These are phyloP conservation scores for Didymella keratinophila DNA, from an alignment of 2,329 filamentous ascomycete species.

Conservation along the genomic window DNA sequence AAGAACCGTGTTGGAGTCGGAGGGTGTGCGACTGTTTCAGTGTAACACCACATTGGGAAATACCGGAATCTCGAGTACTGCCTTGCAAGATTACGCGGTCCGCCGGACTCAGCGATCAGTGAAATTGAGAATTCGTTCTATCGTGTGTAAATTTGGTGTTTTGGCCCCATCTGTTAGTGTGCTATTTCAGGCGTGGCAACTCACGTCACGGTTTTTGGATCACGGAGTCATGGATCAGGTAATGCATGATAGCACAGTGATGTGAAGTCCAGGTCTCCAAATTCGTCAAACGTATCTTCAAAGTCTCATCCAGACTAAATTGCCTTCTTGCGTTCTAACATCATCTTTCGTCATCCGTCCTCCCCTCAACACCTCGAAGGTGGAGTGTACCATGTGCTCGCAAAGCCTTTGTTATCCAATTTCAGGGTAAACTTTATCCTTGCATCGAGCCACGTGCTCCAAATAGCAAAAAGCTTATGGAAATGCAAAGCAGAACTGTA, in stretches of 20 bases:
- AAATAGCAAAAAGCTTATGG: conserved; percentile 39
- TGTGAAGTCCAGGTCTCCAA: conserved; percentile 22
- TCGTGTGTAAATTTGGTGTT: conserved; percentile 2
- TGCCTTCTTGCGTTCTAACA: conserved; percentile 20
- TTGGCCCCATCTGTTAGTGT: background rate
- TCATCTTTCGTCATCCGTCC: conserved; percentile 14
- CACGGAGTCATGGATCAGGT: background rate
- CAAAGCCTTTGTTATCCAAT: conserved; percentile 22
- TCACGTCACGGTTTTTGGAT: conserved; percentile 19
- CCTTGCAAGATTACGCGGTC: background rate
- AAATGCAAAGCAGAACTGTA: conserved; percentile 30
- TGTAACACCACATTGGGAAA: conserved; percentile 10
- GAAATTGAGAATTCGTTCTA: background rate
- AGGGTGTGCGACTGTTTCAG: conserved; percentile 30
- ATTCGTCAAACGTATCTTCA: conserved; percentile 14
- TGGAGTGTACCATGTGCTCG: conserved; percentile 27
- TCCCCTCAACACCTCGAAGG: conserved; percentile 36
- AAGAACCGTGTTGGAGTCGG: conserved; percentile 19
- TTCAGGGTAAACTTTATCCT: conserved; percentile 22
- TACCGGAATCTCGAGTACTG: conserved; percentile 1
- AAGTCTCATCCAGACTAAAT: background rate
- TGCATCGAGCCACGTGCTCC: conserved; percentile 11
- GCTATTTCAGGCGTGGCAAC: conserved; percentile 21
- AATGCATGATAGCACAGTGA: conserved; percentile 25
- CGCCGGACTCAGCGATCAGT: background rate